Conservation (phyloP, 108 stramenopile species). For the Poteriospumella lacustris region DNA sequence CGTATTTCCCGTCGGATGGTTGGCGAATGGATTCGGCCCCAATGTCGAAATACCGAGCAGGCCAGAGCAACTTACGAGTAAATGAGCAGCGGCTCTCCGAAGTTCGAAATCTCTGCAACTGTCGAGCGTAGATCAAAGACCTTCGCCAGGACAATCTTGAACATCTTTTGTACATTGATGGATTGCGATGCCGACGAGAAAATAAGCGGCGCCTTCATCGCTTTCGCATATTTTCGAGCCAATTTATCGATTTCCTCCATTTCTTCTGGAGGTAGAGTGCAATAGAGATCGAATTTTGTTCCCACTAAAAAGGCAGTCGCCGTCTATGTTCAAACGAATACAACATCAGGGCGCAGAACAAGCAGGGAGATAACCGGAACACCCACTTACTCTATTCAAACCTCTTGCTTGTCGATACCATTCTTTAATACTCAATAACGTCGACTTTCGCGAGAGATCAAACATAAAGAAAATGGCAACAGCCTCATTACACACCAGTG, state of each 20-base stretch:
- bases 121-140: conserved; percentile 54
- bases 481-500: conserved; percentile 60
- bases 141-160: conserved; percentile 45
- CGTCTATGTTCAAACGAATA: conserved; percentile 27
- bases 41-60: no score
- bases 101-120: conserved; percentile 39
- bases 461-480: conserved; percentile 61
- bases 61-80: conserved; percentile 25
- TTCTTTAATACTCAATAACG: conserved; percentile 39
- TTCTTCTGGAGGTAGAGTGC: conserved; percentile 52
- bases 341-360: conserved; percentile 46
- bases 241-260: conserved; percentile 51
- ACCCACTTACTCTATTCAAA: conserved; percentile 15
- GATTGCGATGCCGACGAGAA: conserved; percentile 54
- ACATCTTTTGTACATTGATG: conserved; percentile 60
- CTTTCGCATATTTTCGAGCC: conserved; percentile 58
- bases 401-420: conserved; percentile 58
- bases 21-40: no score
- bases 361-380: neutral
- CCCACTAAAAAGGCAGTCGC: conserved; percentile 59
- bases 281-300: conserved; percentile 61
- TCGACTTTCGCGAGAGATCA: conserved; percentile 42
- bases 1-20: no score
- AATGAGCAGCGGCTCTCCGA: conserved; percentile 53
- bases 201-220: conserved; percentile 60